Evolutionary conservation across 331 rosid species (phyloP).

Genomic region (Acacia pycnantha): DNA sequence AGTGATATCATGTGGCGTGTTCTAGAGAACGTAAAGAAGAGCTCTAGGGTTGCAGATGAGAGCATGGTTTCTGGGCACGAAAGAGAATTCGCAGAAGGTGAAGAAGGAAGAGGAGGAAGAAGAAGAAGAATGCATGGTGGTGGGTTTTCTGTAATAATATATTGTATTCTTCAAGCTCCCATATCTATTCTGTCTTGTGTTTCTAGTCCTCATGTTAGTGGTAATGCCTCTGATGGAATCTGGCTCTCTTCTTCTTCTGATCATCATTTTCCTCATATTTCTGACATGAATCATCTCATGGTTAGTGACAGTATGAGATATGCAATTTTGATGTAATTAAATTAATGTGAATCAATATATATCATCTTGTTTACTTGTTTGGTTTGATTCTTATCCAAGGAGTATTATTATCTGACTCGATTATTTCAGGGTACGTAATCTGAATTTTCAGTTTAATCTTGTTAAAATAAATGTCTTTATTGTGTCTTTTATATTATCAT

Average conservation of each 20-base stretch:
- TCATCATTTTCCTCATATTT: constrained; percentile 42
- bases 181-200: constrained; percentile 68
- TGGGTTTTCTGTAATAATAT: constrained; percentile 52
- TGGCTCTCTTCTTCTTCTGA: constrained; percentile 58
- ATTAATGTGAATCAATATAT: not conserved
- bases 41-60: constrained; percentile 77
- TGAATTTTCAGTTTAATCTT: not conserved
- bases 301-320: constrained; percentile 90
- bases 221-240: constrained; percentile 44
- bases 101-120: not conserved
- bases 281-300: constrained; percentile 84
- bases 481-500: too few relatives aligned
- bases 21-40: constrained; percentile 57
- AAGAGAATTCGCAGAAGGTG: not conserved
- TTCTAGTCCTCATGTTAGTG: constrained; percentile 63
- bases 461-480: too few relatives aligned
- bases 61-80: constrained; percentile 46
- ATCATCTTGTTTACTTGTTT: not conserved
- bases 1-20: constrained; percentile 44
- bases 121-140: constrained; percentile 51
- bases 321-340: constrained; percentile 75
- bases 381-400: not conserved
- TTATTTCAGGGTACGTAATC: too few relatives aligned
- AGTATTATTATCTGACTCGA: too few relatives aligned
- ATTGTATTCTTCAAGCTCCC: constrained; percentile 50